Evolutionary conservation across 352 stramenopile species (phyloP).

Genomic region (Hyaloperonospora arabidopsidis): DNA sequence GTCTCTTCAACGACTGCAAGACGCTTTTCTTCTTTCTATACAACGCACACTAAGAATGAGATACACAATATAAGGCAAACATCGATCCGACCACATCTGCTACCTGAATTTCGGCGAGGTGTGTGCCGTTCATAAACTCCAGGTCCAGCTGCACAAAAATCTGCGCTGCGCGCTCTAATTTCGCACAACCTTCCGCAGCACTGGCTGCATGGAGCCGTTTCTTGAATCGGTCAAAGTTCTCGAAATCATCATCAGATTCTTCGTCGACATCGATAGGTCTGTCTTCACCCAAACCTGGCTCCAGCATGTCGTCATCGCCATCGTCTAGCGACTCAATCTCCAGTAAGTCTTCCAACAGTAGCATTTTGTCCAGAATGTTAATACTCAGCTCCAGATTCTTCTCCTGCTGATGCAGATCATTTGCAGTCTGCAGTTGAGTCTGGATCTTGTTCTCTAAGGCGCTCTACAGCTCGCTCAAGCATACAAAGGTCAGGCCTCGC

Average conservation of each 20-base stretch:
- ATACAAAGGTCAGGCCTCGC: slow-evolving; percentile 5
- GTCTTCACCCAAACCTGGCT: neutral
- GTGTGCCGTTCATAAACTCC: slow-evolving; percentile 62
- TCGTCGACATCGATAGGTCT: slow-evolving; percentile 17
- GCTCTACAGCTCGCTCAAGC: slow-evolving; percentile 17
- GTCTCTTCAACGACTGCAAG: slow-evolving; percentile 63
- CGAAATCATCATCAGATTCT: slow-evolving; percentile 51
- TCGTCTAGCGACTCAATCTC: slow-evolving; percentile 43
- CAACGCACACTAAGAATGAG: slow-evolving; percentile 2
- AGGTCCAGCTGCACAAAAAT: slow-evolving; percentile 71
- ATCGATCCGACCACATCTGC: neutral
- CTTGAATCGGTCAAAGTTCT: slow-evolving; percentile 63
- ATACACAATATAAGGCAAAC: neutral
- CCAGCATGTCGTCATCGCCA: slow-evolving; percentile 20
- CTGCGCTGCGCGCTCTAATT: slow-evolving; percentile 64
- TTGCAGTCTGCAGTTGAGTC: slow-evolving; percentile 33
- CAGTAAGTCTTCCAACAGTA: slow-evolving; percentile 68
- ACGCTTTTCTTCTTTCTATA: slow-evolving; percentile 60
- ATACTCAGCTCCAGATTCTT: slow-evolving; percentile 57
- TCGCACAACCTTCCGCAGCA: slow-evolving; percentile 52
- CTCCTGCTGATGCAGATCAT: slow-evolving; percentile 41
- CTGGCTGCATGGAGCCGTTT: slow-evolving; percentile 27
- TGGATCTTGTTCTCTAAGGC: slow-evolving; percentile 53
- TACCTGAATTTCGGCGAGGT: slow-evolving; percentile 67
- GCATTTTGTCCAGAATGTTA: slow-evolving; percentile 62